These are phyloP conservation scores for Pseudohalonectria lignicola DNA, from an alignment of 2,329 filamentous ascomycete genomes.

Conservation along the genomic window DNA sequence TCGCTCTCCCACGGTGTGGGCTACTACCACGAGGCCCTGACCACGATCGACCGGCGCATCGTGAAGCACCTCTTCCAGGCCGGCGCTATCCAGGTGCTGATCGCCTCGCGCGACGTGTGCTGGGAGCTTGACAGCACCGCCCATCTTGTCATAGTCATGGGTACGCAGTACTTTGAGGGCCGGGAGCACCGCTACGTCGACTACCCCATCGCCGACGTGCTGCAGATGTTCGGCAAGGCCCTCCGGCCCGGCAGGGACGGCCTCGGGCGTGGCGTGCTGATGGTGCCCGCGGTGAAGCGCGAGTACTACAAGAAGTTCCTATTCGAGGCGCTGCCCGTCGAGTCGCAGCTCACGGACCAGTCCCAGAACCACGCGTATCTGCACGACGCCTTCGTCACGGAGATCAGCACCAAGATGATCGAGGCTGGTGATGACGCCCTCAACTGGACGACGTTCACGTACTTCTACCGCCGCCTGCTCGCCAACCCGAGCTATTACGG, in stretches of 20 bases:
- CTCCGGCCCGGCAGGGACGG: conserved; percentile 70
- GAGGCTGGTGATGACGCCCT: conserved; percentile 93
- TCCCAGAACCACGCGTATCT: conserved; percentile 57
- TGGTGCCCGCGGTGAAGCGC: conserved; percentile 88
- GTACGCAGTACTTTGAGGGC: conserved; percentile 94
- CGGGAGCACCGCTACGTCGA: conserved; percentile 95
- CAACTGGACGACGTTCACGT: conserved; percentile 97
- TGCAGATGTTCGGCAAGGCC: conserved; percentile 97
- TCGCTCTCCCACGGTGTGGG: conserved; percentile 89
- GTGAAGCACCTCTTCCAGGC: conserved; percentile 85
- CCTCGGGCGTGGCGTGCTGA: conserved; percentile 81
- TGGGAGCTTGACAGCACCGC: conserved; percentile 88
- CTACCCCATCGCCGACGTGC: conserved; percentile 83
- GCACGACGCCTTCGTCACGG: conserved; percentile 92
- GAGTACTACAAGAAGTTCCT: conserved; percentile 99
- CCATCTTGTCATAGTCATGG: conserved; percentile 92
- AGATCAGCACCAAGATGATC: conserved; percentile 94
- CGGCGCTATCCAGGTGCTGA: conserved; percentile 78
- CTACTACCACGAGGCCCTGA: conserved; percentile 93
- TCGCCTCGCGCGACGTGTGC: conserved; percentile 73
- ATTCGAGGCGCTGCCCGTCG: conserved; percentile 88
- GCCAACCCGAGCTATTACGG: conserved; percentile 97
- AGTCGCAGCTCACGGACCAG: conserved; percentile 58
- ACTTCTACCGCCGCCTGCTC: conserved; percentile 89
- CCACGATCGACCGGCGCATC: conserved; percentile 80